Conservation (phyloP, 2,329 filamentous ascomycete genomes). For the Trichoderma guizhouense region DNA sequence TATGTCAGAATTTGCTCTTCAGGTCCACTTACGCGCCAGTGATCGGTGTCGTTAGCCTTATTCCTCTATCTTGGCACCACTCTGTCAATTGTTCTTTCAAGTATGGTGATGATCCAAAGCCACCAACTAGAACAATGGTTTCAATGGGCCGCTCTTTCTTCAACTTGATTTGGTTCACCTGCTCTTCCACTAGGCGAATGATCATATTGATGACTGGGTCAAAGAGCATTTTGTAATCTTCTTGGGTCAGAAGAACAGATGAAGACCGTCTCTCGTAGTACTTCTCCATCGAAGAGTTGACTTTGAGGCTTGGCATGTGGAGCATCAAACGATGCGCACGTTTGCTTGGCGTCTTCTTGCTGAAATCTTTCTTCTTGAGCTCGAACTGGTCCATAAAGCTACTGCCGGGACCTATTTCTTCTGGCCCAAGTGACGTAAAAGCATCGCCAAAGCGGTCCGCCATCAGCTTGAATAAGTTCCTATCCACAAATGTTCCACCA, state of each 20-base stretch:
- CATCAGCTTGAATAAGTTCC: background rate
- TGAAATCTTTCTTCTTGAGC: conserved; percentile 21
- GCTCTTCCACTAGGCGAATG: background rate
- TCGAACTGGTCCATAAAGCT: conserved; percentile 22
- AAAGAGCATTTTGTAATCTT: background rate
- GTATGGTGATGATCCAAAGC: background rate
- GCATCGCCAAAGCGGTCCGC: background rate
- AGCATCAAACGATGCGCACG: background rate
- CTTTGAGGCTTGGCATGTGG: background rate
- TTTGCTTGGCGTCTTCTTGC: conserved; percentile 16
- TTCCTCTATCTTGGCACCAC: background rate
- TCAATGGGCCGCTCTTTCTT: background rate
- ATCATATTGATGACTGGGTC: background rate
- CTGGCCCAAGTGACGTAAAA: background rate
- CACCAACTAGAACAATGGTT: background rate
- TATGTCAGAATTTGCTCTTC: background rate
- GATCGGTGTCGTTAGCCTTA: background rate
- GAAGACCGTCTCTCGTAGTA: background rate
- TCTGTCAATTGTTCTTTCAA: background rate
- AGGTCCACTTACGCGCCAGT: conserved; percentile 2
- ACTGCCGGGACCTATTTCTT: conserved; percentile 20
- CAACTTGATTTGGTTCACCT: background rate
- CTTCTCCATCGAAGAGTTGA: background rate
- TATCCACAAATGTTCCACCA: background rate
- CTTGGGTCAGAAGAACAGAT: background rate